These are phyloP conservation scores for Beauveria rudraprayagi DNA, from an alignment of 2,329 filamentous ascomycete genomes.

Conservation along the genomic window DNA sequence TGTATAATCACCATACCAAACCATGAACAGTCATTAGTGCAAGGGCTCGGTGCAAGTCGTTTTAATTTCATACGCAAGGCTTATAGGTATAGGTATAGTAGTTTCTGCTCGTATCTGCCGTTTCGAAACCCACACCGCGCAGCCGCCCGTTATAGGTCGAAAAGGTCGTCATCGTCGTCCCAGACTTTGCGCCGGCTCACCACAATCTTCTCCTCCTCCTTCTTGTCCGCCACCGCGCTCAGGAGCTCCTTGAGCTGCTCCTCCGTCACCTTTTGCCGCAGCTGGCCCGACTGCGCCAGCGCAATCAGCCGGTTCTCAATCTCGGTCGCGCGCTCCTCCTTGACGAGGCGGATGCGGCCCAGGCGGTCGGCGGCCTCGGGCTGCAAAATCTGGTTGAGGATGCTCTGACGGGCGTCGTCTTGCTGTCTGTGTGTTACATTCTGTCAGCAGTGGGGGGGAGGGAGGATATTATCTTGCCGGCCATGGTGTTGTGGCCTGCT, in stretches of 20 bases:
- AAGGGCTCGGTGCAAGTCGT: not conserved
- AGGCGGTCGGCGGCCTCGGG: slow-evolving; percentile 90
- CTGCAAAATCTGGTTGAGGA: slow-evolving; percentile 88
- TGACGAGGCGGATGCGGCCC: slow-evolving; percentile 89
- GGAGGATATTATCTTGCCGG: no score
- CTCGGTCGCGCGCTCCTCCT: slow-evolving; percentile 80
- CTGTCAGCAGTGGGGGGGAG: no score
- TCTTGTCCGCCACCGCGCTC: slow-evolving; percentile 71
- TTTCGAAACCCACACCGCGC: no score
- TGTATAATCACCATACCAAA: not conserved
- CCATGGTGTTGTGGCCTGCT: no score
- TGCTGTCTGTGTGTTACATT: slow-evolving; percentile 30
- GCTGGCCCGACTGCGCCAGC: slow-evolving; percentile 80
- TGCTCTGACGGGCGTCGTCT: slow-evolving; percentile 63
- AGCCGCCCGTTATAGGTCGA: slow-evolving; percentile 43
- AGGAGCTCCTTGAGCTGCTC: slow-evolving; percentile 88
- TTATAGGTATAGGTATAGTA: not conserved
- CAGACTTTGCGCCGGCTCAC: slow-evolving; percentile 75
- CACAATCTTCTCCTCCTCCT: slow-evolving; percentile 77
- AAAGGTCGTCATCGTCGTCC: slow-evolving; percentile 73
- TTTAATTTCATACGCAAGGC: not conserved
- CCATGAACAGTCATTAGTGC: not conserved
- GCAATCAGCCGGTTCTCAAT: slow-evolving; percentile 90
- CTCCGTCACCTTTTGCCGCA: slow-evolving; percentile 82
- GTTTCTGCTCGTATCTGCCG: not conserved